Conservation (phyloP, 2,329 filamentous ascomycete species). For the Rhexocercosporidium sp. region DNA sequence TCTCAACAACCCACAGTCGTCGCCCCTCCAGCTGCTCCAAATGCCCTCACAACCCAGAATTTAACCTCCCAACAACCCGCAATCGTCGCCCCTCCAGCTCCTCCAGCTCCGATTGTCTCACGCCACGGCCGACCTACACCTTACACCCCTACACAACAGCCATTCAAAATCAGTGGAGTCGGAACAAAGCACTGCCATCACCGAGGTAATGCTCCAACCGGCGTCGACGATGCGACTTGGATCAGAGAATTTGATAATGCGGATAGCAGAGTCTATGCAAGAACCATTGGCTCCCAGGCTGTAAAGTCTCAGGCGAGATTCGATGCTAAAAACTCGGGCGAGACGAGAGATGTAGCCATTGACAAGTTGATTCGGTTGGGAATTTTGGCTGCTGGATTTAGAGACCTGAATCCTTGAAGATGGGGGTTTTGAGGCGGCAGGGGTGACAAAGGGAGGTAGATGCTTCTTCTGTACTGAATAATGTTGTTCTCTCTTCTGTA, state of each 20-base stretch:
- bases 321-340: not conserved
- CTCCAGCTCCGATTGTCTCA: not conserved
- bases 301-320: no score
- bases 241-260: not conserved
- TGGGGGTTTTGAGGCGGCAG: not conserved
- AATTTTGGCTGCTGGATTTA: not conserved
- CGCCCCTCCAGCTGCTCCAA: not conserved
- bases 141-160: not conserved
- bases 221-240: not conserved
- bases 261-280: not conserved
- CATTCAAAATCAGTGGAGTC: not conserved
- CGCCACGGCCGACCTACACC: not conserved
- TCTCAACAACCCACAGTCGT: no score
- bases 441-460: not conserved
- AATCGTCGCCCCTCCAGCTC: not conserved
- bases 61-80: no score
- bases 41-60: no score
- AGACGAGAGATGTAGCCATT: not conserved
- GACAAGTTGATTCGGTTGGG: not conserved
- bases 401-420: not conserved
- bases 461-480: not conserved
- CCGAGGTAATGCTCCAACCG: not conserved
- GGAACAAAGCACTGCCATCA: not conserved
- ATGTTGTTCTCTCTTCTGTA: not conserved
- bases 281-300: not conserved